Conservation (phyloP, 305 asterid species). For the Fraxinus velutina region DNA sequence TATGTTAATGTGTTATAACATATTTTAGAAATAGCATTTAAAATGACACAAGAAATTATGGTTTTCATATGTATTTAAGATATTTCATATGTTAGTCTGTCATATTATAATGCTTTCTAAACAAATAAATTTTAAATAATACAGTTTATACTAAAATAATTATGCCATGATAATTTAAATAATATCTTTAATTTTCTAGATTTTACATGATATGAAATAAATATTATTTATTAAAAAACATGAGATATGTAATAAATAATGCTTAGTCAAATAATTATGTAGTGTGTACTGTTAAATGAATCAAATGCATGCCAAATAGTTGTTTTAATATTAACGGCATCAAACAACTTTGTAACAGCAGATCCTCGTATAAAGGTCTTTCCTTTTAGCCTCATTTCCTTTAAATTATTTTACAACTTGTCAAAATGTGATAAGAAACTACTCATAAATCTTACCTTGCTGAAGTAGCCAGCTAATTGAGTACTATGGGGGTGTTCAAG, state of each 20-base stretch:
- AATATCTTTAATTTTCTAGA: background rate
- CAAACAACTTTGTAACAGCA: background rate
- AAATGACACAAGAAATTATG: background rate
- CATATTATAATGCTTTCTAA: background rate
- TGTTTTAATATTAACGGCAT: background rate
- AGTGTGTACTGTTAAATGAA: background rate
- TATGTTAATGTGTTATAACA: background rate
- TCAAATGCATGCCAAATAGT: background rate
- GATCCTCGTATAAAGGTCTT: background rate
- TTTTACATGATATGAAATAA: background rate
- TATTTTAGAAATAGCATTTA: background rate
- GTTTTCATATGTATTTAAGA: background rate
- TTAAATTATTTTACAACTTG: background rate
- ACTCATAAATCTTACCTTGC: conserved; percentile 58
- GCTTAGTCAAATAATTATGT: background rate
- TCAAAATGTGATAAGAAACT: background rate
- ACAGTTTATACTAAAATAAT: background rate
- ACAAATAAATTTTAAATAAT: background rate
- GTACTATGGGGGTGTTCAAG: conserved; percentile 64
- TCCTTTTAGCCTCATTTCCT: background rate
- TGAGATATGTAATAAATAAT: background rate
- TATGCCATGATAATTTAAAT: background rate
- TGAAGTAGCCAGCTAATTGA: conserved; percentile 83
- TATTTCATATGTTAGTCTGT: background rate
- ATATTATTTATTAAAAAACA: background rate